Evolutionary conservation across 2,329 filamentous ascomycete species (phyloP).

Genomic region (Fonsecaea nubica): DNA sequence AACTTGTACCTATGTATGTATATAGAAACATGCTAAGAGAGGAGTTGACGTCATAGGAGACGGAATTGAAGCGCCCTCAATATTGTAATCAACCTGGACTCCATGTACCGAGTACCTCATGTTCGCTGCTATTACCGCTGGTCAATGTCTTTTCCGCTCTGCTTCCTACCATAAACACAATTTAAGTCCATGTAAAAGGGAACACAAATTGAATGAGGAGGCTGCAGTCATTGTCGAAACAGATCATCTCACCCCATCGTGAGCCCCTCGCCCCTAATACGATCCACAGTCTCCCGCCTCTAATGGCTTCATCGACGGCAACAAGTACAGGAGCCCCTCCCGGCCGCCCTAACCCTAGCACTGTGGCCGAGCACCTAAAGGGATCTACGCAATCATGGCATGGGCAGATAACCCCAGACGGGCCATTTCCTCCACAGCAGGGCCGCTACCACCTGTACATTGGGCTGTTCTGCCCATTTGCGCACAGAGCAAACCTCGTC

Average conservation of each 20-base stretch:
- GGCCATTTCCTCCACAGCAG: conserved; percentile 58
- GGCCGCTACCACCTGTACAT: conserved; percentile 64
- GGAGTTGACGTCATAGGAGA: conserved; percentile 9
- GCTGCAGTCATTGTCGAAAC: conserved; percentile 1
- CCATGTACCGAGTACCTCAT: too few species aligned
- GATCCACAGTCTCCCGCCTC: not conserved
- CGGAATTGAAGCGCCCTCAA: conserved; percentile 16
- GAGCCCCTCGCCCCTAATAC: not conserved
- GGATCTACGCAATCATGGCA: conserved; percentile 52
- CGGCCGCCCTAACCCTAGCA: conserved; percentile 30
- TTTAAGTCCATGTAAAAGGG: not conserved
- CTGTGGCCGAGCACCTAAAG: conserved; percentile 35
- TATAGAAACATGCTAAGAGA: not conserved
- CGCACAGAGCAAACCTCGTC: conserved; percentile 65
- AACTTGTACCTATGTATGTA: not conserved
- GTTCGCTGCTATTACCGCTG: too few species aligned
- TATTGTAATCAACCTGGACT: conserved; percentile 1
- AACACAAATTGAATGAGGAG: conserved; percentile 1
- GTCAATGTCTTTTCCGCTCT: not conserved
- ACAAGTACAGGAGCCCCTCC: conserved; percentile 20
- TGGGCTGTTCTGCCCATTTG: conserved; percentile 70
- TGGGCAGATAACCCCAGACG: conserved; percentile 55
- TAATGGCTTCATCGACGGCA: conserved; percentile 7
- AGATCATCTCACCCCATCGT: not conserved
- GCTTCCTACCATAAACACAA: not conserved